Conservation (phyloP, 176 grass and related monocot species). For the Melocanna baccifera region DNA sequence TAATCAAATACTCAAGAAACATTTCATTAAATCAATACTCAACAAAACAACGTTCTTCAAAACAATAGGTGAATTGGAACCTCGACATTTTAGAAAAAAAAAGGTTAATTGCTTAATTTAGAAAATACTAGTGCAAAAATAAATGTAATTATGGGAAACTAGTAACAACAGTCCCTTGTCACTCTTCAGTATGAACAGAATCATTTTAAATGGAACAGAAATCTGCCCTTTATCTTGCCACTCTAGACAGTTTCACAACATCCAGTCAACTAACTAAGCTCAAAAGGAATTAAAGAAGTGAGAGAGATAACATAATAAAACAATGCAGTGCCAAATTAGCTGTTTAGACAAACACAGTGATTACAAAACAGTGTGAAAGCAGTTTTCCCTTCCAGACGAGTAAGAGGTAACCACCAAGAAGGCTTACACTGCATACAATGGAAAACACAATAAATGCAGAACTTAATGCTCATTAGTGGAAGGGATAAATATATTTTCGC, state of each 20-base stretch:
- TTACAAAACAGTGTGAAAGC: background rate
- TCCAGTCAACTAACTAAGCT: background rate
- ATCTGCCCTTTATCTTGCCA: background rate
- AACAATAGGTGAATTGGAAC: background rate
- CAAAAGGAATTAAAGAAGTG: background rate
- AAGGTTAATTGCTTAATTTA: background rate
- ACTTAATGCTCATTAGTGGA: background rate
- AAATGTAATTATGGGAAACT: conserved; percentile 9
- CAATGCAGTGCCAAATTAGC: background rate
- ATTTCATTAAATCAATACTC: background rate
- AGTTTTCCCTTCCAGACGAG: background rate
- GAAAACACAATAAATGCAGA: background rate
- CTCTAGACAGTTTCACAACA: background rate
- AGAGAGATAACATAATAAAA: background rate
- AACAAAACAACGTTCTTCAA: background rate
- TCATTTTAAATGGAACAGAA: background rate
- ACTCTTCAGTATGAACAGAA: background rate
- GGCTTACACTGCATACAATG: background rate
- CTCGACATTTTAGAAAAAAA: background rate
- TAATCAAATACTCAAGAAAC: background rate
- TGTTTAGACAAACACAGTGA: background rate
- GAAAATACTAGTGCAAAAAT: background rate
- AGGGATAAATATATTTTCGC: background rate
- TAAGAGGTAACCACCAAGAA: background rate
- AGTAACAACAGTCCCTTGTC: background rate